These are phyloP conservation scores for Phytophthora citrophthora DNA, from an alignment of 352 stramenopile species.

Conservation along the genomic window DNA sequence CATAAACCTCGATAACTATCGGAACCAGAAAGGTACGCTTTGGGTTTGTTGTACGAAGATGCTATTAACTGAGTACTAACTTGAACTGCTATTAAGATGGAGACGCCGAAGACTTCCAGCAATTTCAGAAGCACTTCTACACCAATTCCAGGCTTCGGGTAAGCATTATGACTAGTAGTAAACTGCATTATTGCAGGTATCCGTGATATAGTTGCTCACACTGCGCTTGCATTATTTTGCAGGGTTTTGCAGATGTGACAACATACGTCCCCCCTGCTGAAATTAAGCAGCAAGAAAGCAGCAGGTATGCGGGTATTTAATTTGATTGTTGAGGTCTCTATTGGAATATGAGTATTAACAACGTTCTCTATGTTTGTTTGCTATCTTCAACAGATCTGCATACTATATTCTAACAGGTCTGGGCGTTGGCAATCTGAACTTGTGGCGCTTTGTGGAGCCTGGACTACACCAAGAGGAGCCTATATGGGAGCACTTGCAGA, in stretches of 20 bases:
- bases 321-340: too few relatives aligned
- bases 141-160: conserved; percentile 65
- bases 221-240: conserved; percentile 12
- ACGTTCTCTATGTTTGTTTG: too few relatives aligned
- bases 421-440: conserved; percentile 68
- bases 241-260: conserved; percentile 81
- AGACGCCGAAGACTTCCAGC: conserved; percentile 80
- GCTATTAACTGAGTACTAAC: background rate
- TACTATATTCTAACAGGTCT: conserved; percentile 84
- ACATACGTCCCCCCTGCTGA: conserved; percentile 39
- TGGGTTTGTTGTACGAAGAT: background rate
- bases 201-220: conserved; percentile 15
- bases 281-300: conserved; percentile 13
- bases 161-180: too few relatives aligned
- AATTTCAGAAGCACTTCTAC: conserved; percentile 82
- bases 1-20: conserved; percentile 83
- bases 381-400: conserved; percentile 34
- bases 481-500: conserved; percentile 64
- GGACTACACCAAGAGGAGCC: conserved; percentile 31
- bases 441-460: conserved; percentile 80
- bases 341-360: too few relatives aligned
- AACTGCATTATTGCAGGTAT: too few relatives aligned
- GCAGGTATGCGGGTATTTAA: conserved; percentile 23
- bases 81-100: conserved; percentile 46
- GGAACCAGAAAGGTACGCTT: conserved; percentile 75